These are phyloP conservation scores for Xerocomellus dryophilus DNA, from an alignment of 768 basidiomycete species.

Conservation along the genomic window DNA sequence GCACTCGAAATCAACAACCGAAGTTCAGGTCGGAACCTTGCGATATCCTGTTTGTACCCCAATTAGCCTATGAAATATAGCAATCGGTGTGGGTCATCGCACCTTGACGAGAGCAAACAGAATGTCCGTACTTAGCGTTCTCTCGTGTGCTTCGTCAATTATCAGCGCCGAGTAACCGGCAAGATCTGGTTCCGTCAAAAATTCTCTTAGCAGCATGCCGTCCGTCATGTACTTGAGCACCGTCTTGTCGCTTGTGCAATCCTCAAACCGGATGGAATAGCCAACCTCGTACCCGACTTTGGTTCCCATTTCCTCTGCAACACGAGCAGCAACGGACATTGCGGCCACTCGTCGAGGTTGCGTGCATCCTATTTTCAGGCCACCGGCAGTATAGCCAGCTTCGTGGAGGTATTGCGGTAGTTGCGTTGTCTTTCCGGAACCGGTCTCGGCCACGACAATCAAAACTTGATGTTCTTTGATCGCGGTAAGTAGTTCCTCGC, in stretches of 20 bases:
- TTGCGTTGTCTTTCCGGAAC: conserved; percentile 98
- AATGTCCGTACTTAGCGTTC: conserved; percentile 97
- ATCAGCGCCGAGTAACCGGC: conserved; percentile 94
- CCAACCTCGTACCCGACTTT: conserved; percentile 98
- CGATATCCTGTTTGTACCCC: conserved; percentile 70
- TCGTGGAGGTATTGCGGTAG: conserved; percentile 98
- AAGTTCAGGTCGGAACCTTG: conserved; percentile 92
- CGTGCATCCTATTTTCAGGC: conserved; percentile 84
- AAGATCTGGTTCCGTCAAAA: conserved; percentile 94
- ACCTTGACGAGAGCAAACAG: conserved; percentile 98
- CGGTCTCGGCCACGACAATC: conserved; percentile 97
- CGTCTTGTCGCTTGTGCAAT: conserved; percentile 99
- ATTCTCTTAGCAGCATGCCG: conserved; percentile 96
- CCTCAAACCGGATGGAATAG: conserved; percentile 99
- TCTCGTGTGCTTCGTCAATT: conserved; percentile 98
- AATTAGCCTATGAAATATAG: conserved; percentile 25
- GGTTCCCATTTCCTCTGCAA: conserved; percentile 97
- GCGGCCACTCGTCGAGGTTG: conserved; percentile 98
- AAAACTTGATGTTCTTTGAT: conserved; percentile 91
- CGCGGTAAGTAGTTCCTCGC: conserved; percentile 84
- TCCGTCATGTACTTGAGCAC: conserved; percentile 99
- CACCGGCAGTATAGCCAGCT: conserved; percentile 88
- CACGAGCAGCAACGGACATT: conserved; percentile 98
- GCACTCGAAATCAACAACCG: conserved; percentile 92
- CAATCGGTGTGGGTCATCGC: conserved; percentile 34